Evolutionary conservation across 2,329 filamentous ascomycete species (phyloP), one percentile per base, ranked within the genome.

Genomic region (Penicillium sp.): DNA sequence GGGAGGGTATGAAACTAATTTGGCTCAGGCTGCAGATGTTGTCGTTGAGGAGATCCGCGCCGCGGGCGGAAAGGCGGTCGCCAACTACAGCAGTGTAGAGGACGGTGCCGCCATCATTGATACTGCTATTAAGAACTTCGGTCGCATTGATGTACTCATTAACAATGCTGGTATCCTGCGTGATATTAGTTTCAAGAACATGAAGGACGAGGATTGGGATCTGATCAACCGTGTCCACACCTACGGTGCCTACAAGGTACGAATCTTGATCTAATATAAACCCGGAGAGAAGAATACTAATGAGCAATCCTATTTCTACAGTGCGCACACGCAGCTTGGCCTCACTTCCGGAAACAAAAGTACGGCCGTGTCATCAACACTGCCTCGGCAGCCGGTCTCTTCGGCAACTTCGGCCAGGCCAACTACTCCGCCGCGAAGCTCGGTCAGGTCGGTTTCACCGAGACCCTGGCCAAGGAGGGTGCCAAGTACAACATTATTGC

Each of bases 351-450:
- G 72, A 98, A 98, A 82, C 95, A 99, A 80, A 98, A 97, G 86
- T 99, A 91, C 75, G 95, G 95, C 62, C 87, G 95, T 69, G 83
- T 99, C 66, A 96, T 99, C 80, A 98, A 96, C 83, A 98, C 95
- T 24, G 87, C 93, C 37, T 98, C 93, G n/a, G 92, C 92, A 56
- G 93, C 95, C 60, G 95, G 95, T 69, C 83, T 99, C 53, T 98
- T 96, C 75, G 95, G 95, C 70, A 95, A 86, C 79, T 98, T 97
- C 72, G 95, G 93, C 64, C 93, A 98, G 81, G 86, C 88, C 75
- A 98, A 97, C 80, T 99, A 99, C 80, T 96, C 93, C 16, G 93
- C 95, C 59, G 95, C 95, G 71, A 99, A 98, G 82, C 84, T 98
- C 63, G 90, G 90, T 63, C 87, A 96, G 80, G 92, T 99, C 61